Evolutionary conservation across 139 green algal genomes (phyloP), one percentile per base, ranked within the genome.

Genomic region (Tetratostichococcus sp.): DNA sequence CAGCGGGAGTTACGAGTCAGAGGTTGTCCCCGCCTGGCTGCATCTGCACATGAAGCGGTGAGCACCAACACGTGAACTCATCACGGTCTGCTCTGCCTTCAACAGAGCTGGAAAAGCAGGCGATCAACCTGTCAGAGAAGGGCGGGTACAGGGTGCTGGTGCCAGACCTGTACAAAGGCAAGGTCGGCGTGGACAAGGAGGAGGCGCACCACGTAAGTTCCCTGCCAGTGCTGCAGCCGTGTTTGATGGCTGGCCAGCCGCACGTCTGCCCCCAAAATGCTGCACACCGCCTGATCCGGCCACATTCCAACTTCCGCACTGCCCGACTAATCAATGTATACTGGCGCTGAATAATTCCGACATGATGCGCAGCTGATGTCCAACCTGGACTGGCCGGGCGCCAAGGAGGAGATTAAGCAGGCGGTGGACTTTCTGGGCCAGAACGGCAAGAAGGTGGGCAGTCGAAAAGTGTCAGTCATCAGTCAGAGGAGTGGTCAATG

Each of bases 161-260:
- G 34, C 70, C 70, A 34, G 89, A 94, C 76, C 73, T 94, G 19
- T 94, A 94, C 81, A 87, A 92, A 57, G 89, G 87, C 26, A 89
- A 86, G 70, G 73, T 94, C 50, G 89, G 89, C 0, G 78, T 93
- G 34, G 84, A 89, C 69, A 79, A 80, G 14, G 88, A 93, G 67
- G 88, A 93, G 76, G 88, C 88, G 1, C 34, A 34, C 0, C 88
- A 93, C 33, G 82, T 91, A 72, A 82, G 85, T 69, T 11, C 4
- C 69, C 14, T 35, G 26, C 42, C 39, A 22, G 8, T 50, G 39
- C 14, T 50, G 39, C 39, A 50, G 39, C 39, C n/a, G n/a, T n/a
- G n/a, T n/a, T n/a, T n/a, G n/a, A n/a, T n/a, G n/a, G n/a, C n/a
- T n/a, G n/a, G n/a, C n/a, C n/a, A n/a, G n/a, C n/a, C n/a, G n/a